A percentile compares a stretch with the other conserved stretches of the same genome.
Conservation (phyloP, 805 yeast genomes). For the Starmerella riodocensis region DNA sequence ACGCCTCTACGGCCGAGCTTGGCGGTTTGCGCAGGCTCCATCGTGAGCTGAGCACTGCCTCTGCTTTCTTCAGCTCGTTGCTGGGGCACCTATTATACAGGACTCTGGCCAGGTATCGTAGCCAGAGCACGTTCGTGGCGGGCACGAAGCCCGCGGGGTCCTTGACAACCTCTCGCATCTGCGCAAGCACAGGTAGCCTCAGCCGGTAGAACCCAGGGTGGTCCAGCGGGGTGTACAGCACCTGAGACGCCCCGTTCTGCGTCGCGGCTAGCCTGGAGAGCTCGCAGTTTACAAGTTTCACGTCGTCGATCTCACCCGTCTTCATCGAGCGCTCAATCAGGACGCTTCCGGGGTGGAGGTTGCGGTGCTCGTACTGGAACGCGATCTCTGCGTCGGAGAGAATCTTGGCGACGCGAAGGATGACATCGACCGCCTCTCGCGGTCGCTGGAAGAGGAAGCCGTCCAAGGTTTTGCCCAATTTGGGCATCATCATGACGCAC, state of each 20-base stretch:
- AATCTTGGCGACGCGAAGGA: slow-evolving; percentile 40
- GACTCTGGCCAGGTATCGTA: slow-evolving; percentile 45
- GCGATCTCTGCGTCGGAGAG: slow-evolving; percentile 41
- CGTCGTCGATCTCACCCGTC: slow-evolving; percentile 31
- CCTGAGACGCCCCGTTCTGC: slow-evolving; percentile 18
- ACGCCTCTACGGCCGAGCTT: slow-evolving; percentile 14
- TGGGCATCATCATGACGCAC: slow-evolving; percentile 24
- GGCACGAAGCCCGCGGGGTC: slow-evolving; percentile 38
- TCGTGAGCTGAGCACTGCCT: slow-evolving; percentile 6
- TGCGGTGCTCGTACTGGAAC: slow-evolving; percentile 55
- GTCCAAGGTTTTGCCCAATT: slow-evolving; percentile 35
- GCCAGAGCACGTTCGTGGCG: slow-evolving; percentile 48
- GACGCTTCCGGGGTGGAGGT: slow-evolving; percentile 54
- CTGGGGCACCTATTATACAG: slow-evolving; percentile 22
- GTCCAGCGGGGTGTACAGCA: slow-evolving; percentile 43
- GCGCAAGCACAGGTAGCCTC: slow-evolving; percentile 45
- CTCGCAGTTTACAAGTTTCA: slow-evolving; percentile 48
- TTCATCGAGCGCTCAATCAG: slow-evolving; percentile 29
- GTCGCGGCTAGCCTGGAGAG: slow-evolving; percentile 32
- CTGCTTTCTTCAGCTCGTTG: slow-evolving; percentile 6
- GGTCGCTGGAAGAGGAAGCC: slow-evolving; percentile 30
- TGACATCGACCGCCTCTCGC: slow-evolving; percentile 33
- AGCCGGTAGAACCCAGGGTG: slow-evolving; percentile 51
- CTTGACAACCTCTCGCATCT: slow-evolving; percentile 30
- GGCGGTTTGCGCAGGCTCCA: slow-evolving; percentile 14